Conservation (phyloP, 1,284 basidiomycete species). For the Inonotus obliquus region DNA sequence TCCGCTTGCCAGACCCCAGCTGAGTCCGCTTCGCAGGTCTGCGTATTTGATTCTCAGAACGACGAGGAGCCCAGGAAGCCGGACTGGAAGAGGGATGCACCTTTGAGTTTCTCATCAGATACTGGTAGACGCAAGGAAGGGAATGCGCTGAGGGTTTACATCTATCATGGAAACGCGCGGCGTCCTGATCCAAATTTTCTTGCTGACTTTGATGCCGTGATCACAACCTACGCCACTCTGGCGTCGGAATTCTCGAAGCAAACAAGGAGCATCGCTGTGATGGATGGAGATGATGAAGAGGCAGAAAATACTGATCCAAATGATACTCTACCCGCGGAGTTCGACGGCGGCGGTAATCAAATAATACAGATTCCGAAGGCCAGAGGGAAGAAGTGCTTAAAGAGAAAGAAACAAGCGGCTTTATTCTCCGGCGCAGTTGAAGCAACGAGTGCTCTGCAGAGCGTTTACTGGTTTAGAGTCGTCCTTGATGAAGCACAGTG, state of each 20-base stretch:
- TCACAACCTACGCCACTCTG: constrained; percentile 95
- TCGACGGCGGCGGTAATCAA: constrained; percentile 66
- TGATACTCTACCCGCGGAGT: constrained; percentile 59
- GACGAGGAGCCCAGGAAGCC: neutral
- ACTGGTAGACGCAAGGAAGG: constrained; percentile 38
- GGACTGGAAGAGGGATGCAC: neutral
- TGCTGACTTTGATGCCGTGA: constrained; percentile 93
- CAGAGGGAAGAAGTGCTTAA: constrained; percentile 52
- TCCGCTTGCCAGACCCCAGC: neutral
- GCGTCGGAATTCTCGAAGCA: constrained; percentile 96
- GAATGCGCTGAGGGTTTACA: constrained; percentile 75
- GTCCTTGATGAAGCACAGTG: constrained; percentile 98
- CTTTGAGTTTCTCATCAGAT: neutral
- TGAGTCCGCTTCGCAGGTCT: neutral
- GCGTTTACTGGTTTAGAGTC: constrained; percentile 95
- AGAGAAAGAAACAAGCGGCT: constrained; percentile 61
- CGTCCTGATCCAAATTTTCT: constrained; percentile 80
- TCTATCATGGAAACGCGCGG: constrained; percentile 94
- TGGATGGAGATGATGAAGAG: constrained; percentile 66
- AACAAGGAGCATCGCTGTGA: constrained; percentile 51
- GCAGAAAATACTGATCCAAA: constrained; percentile 49
- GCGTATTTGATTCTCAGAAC: neutral
- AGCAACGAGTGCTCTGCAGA: constrained; percentile 84
- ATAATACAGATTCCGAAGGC: constrained; percentile 49
- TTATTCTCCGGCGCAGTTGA: constrained; percentile 48